A percentile compares a stretch with the other conserved stretches of the same genome.
These are phyloP conservation scores for Ogataea neopini DNA, from an alignment of 805 yeast genomes.

Conservation along the genomic window DNA sequence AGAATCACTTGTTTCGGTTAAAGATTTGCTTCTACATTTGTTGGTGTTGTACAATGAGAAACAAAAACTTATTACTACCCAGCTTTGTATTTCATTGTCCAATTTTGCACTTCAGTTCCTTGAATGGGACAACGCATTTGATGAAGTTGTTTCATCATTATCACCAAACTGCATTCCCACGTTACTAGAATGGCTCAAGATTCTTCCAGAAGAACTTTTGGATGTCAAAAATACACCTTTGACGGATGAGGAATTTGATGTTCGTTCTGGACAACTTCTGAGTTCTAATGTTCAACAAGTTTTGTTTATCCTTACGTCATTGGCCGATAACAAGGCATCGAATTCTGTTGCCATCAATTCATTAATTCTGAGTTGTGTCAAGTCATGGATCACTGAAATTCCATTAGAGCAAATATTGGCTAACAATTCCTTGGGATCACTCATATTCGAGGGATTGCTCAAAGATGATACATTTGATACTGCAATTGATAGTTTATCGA, in stretches of 20 bases:
- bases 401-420: conserved; percentile 70
- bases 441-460: conserved; percentile 63
- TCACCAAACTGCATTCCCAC: conserved; percentile 44
- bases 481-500: conserved; percentile 82
- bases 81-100: conserved; percentile 78
- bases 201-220: conserved; percentile 87
- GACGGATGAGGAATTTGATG: conserved; percentile 75
- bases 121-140: conserved; percentile 70
- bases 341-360: conserved; percentile 39
- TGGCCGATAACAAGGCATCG: conserved; percentile 35
- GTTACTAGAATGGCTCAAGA: conserved; percentile 76
- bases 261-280: conserved; percentile 63
- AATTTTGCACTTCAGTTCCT: conserved; percentile 77
- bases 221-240: conserved; percentile 77
- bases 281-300: conserved; percentile 68
- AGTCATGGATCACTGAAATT: conserved; percentile 89
- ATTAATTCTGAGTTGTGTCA: conserved; percentile 69
- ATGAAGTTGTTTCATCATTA: conserved; percentile 59
- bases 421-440: conserved; percentile 60
- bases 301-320: conserved; percentile 57
- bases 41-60: conserved; percentile 49
- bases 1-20: conserved; percentile 57
- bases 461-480: conserved; percentile 74
- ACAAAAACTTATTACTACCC: conserved; percentile 70
- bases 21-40: conserved; percentile 63